phyloP scores from a whole-genome alignment of 2,329 filamentous ascomycete species.

The Monosporascus ibericus region DNA sequence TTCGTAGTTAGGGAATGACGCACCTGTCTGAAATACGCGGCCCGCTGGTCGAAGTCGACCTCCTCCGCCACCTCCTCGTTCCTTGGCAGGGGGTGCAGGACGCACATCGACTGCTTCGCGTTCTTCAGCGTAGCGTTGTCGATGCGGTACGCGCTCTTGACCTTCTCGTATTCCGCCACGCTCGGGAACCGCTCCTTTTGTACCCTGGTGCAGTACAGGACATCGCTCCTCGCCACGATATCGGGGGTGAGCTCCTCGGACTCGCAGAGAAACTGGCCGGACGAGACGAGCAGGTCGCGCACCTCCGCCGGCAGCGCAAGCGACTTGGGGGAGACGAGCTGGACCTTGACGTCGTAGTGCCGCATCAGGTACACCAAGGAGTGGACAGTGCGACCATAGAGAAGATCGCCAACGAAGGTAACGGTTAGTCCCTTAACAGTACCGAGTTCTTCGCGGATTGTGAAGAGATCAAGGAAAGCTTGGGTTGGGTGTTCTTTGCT shows the following conservation, averaged over 20 bases:
- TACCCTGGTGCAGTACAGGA: slow-evolving; percentile 93
- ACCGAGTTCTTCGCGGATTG: slow-evolving; percentile 93
- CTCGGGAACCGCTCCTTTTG: slow-evolving; percentile 95
- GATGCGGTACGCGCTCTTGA: slow-evolving; percentile 85
- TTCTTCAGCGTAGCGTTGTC: slow-evolving; percentile 86
- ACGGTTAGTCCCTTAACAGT: slow-evolving; percentile 94
- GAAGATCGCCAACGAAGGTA: slow-evolving; percentile 89
- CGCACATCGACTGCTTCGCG: slow-evolving; percentile 87
- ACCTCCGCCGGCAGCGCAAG: slow-evolving; percentile 73
- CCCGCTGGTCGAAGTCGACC: slow-evolving; percentile 94
- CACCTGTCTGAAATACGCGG: slow-evolving; percentile 98
- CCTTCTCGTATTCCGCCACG: slow-evolving; percentile 70
- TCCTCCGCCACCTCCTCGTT: slow-evolving; percentile 93
- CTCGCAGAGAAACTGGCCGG: slow-evolving; percentile 72
- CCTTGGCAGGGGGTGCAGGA: slow-evolving; percentile 91
- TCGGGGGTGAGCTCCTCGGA: slow-evolving; percentile 76
- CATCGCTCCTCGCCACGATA: slow-evolving; percentile 79
- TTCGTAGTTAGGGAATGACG: slow-evolving; percentile 34
- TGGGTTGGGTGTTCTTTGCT: slow-evolving; percentile 95
- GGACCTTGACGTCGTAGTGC: slow-evolving; percentile 91
- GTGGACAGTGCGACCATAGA: slow-evolving; percentile 91
- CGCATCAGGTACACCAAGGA: slow-evolving; percentile 89
- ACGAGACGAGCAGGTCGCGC: slow-evolving; percentile 61
- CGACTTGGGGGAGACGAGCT: slow-evolving; percentile 79
- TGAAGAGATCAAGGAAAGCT: slow-evolving; percentile 95